Evolutionary conservation across 2,329 filamentous ascomycete species (phyloP), one percentile per base, ranked within the genome.

Genomic region (Plectosphaerella plurivora): DNA sequence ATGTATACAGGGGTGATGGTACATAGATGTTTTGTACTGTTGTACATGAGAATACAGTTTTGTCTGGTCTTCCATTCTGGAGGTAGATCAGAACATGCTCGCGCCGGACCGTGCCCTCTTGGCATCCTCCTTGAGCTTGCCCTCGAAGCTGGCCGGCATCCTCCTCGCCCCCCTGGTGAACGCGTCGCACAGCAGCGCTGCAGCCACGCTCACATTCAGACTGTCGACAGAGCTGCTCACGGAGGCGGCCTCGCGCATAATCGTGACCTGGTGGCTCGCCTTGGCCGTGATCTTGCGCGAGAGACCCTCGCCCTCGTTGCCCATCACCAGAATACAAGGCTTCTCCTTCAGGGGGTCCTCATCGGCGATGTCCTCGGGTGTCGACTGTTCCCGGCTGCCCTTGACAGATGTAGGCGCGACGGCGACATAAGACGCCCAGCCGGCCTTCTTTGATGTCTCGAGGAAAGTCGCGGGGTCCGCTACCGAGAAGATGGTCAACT

Each of bases 181-280:
- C 1, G 86, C 76, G 57, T 86, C 80, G 56, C 86, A 86, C 49
- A 97, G 71, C 47, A 97, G 73, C 1, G 84, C 91, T 7, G 89
- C 84, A 1, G 94, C 93, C 18, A 96, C 92, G 64, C 89, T 91
- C 39, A 97, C 94, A 65, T 99, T 97, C 66, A 99, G 72, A 67
- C 91, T 96, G 68, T 97, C 93, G 3, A 99, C 84, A 65, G 59
- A 84, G 66, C 63, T 79, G 65, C 62, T 74, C 56, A 64, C 72
- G 42, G 68, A 78, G 58, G 67, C 79, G 8, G 48, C 22, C 48
- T 50, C 37, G 67, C 67, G 81, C 58, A 78, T 78, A 51, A 99
- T 89, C 7, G 85, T 82, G 5, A 87, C 61, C 59, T 85, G 76
- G 28, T 74, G 75, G 59, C 96, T 83, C 0, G 89, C 86, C 53